Evolutionary conservation across 352 stramenopile genomes (phyloP).

Genomic region (Aphanomyces euteiches): DNA sequence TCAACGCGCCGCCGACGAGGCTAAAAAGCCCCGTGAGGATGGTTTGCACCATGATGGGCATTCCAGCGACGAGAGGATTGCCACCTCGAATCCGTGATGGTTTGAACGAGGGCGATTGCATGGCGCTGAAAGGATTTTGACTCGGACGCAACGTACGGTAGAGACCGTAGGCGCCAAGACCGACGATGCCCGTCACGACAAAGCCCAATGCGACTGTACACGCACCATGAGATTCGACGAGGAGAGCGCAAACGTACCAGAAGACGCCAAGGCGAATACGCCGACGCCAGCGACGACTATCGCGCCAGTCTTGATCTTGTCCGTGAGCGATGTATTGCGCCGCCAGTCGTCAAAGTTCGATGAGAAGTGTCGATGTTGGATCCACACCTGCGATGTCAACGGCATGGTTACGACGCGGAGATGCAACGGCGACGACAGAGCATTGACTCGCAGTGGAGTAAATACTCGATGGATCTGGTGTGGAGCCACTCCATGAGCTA

Average conservation of each 20-base stretch:
- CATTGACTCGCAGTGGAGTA: not conserved
- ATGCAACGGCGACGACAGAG: not conserved
- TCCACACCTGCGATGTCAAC: not conserved
- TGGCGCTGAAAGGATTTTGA: not conserved
- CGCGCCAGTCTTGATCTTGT: slow-evolving; percentile 21
- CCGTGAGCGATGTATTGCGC: slow-evolving; percentile 6
- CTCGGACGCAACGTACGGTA: not conserved
- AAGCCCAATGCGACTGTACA: slow-evolving; percentile 12
- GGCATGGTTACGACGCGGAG: not conserved
- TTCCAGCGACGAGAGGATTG: not conserved
- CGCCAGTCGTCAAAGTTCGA: slow-evolving; percentile 23
- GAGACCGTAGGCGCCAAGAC: slow-evolving; percentile 23
- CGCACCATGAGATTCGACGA: not conserved
- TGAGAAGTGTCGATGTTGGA: not conserved
- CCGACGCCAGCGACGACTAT: slow-evolving; percentile 14
- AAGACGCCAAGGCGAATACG: slow-evolving; percentile 15
- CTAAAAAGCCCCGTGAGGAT: slow-evolving; percentile 13
- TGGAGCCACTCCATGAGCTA: no score
- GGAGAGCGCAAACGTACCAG: not conserved
- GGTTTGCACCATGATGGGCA: slow-evolving; percentile 10
- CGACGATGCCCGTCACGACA: slow-evolving; percentile 9
- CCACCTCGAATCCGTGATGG: not conserved
- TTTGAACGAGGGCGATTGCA: not conserved
- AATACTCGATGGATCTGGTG: no score
- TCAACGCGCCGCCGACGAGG: slow-evolving; percentile 17